Evolutionary conservation across 768 basidiomycete genomes (phyloP), one percentile per base, ranked within the genome.

Genomic region (Termitomyces sp.): DNA sequence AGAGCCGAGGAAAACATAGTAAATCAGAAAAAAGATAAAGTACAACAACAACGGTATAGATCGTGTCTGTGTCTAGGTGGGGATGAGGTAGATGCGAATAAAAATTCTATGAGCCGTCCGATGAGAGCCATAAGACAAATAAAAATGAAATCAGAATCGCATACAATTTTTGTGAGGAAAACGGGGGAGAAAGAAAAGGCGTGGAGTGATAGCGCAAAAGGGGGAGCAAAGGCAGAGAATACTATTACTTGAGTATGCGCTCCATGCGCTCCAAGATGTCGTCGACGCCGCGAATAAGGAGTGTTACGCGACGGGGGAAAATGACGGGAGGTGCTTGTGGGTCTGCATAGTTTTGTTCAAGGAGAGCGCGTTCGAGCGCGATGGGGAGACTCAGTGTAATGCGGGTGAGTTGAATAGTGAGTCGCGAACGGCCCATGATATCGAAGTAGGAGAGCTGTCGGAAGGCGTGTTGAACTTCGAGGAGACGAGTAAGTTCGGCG

Each of bases 401-500:
- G 18, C 91, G 82, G 3, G 86, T 85, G 40, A 94, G 78, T 60
- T 88, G 85, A 38, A 93, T 82, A 7, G 87, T 86, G 33, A 93
- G 74, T 10, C 89, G 82, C 2, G 85, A 84, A 13, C 92, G 85
- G 13, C 86, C 85, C 45, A 85, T 74, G 55, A 94, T 70, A 67
- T 92, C 89, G 58, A 92, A 80, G 64, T 90, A 93, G 12, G 87
- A 83, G 23, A 93, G 78, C 48, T 83, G 78, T 23, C 86, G 82
- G 56, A 94, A 86, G 6, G 83, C 81, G 59, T 84, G 82, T 63
- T 92, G 91, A 20, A 92, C 78, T 64, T 94, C 91, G 58, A 92
- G 79, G n/a, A 92, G 80, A 36, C 85, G 82, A n/a, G 80, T 73
- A 53, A 92, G 78, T 62, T 91, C 85, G 20, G 82, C 70, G 65